These are phyloP conservation scores for Wallacemonas sp. DNA, from an alignment of 208 protist species.

Conservation along the genomic window DNA sequence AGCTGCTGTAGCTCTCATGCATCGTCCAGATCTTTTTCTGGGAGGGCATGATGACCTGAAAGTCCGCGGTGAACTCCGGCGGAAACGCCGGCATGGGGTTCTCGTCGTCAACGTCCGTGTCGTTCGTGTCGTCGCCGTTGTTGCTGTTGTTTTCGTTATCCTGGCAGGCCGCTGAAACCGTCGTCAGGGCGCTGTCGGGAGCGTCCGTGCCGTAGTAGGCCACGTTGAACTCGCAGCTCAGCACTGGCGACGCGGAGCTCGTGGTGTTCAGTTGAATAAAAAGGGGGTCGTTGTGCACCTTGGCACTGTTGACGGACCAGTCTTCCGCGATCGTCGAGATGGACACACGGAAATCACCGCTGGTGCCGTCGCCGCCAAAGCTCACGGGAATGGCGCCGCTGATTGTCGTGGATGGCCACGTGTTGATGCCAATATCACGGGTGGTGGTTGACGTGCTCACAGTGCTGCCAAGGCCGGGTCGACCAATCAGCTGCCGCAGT, in stretches of 20 bases:
- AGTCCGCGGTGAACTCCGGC: slow-evolving; percentile 24
- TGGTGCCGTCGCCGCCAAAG: slow-evolving; percentile 17
- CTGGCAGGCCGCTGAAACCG: neutral
- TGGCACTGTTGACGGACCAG: slow-evolving; percentile 16
- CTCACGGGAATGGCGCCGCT: slow-evolving; percentile 5
- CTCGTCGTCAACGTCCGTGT: neutral
- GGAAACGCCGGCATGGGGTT: slow-evolving; percentile 33
- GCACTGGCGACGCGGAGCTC: neutral
- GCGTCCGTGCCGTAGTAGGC: slow-evolving; percentile 18
- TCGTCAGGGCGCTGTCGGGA: neutral
- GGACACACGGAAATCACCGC: neutral
- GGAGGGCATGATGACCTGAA: slow-evolving; percentile 29
- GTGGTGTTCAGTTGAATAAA: slow-evolving; percentile 11
- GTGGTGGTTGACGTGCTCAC: neutral
- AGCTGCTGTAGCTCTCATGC: slow-evolving; percentile 16
- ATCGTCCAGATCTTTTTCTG: slow-evolving; percentile 26
- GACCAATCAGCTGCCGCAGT: neutral
- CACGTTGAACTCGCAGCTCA: slow-evolving; percentile 26
- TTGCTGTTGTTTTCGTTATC: neutral
- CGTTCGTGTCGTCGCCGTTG: slow-evolving; percentile 4
- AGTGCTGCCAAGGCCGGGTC: neutral
- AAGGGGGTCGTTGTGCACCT: slow-evolving; percentile 1
- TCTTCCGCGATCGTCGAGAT: neutral
- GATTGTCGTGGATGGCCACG: neutral
- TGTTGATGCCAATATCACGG: slow-evolving; percentile 11